phyloP scores from a whole-genome alignment of 164 flowering plant species.

The Sedum album region DNA sequence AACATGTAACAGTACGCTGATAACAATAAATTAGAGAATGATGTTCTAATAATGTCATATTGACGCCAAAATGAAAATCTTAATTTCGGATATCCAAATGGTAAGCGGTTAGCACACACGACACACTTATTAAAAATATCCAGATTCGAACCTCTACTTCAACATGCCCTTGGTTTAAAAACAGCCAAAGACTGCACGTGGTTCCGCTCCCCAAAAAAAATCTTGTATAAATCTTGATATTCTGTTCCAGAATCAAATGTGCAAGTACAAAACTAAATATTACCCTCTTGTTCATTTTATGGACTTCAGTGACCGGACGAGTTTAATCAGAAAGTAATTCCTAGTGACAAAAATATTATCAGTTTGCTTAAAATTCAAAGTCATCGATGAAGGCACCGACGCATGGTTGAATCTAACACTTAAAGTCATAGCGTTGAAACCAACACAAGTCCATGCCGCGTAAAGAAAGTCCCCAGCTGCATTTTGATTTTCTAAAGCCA shows the following conservation, averaged over 20 bases:
- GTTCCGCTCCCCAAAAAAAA: too few species aligned
- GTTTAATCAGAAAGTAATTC: background rate
- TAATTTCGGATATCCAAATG: too few species aligned
- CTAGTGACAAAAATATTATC: background rate
- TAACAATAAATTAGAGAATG: background rate
- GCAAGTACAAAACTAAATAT: background rate
- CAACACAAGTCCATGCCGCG: conserved; percentile 3
- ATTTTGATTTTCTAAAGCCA: too few species aligned
- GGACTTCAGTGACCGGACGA: background rate
- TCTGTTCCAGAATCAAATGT: too few species aligned
- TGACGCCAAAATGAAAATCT: too few species aligned
- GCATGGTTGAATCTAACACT: background rate
- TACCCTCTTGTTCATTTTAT: background rate
- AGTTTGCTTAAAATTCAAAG: background rate
- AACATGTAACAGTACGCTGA: background rate
- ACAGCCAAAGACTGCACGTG: too few species aligned
- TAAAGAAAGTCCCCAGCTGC: background rate
- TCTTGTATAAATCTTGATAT: background rate
- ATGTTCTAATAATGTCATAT: background rate
- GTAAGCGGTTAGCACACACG: too few species aligned
- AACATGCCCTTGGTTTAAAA: too few species aligned
- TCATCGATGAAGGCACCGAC: background rate
- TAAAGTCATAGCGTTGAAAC: background rate
- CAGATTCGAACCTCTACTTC: too few species aligned
- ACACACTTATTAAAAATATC: too few species aligned